These are phyloP conservation scores for Phytopythium litorale DNA, from an alignment of 352 stramenopile genomes.

Conservation along the genomic window DNA sequence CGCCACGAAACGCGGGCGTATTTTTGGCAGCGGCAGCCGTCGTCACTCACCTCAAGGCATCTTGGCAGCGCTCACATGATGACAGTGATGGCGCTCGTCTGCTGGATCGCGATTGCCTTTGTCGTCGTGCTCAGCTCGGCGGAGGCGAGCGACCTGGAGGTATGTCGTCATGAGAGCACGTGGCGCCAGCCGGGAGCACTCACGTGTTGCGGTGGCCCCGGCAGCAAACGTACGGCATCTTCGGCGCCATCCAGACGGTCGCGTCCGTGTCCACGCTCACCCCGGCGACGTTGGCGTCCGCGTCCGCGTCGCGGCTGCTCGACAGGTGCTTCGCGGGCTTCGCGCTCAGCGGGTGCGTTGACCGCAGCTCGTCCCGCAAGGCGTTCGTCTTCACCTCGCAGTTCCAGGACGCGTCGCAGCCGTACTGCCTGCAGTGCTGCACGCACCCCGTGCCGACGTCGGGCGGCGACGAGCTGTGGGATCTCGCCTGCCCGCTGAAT, in stretches of 20 bases:
- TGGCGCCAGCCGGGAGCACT: neutral
- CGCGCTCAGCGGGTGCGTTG: slow-evolving; percentile 48
- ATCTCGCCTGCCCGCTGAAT: slow-evolving; percentile 68
- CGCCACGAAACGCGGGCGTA: neutral
- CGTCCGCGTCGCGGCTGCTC: slow-evolving; percentile 27
- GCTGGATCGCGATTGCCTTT: neutral
- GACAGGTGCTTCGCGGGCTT: slow-evolving; percentile 67
- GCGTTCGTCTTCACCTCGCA: slow-evolving; percentile 51
- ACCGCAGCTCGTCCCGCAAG: slow-evolving; percentile 50
- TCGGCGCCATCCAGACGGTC: slow-evolving; percentile 45
- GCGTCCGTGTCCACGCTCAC: neutral
- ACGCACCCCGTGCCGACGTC: slow-evolving; percentile 50
- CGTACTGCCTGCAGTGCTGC: slow-evolving; percentile 74
- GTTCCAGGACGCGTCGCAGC: slow-evolving; percentile 46
- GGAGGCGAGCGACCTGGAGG: neutral
- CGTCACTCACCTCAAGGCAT: neutral
- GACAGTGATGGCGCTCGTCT: neutral
- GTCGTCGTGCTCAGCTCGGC: neutral
- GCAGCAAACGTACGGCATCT: slow-evolving; percentile 55
- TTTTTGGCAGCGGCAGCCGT: neutral
- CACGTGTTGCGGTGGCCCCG: neutral
- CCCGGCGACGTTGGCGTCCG: slow-evolving; percentile 3
- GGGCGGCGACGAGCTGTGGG: slow-evolving; percentile 72
- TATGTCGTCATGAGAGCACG: neutral
- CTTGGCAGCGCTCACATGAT: neutral